These are phyloP conservation scores for Durusdinium trenchii DNA, from an alignment of 73 alveolate species.

Conservation along the genomic window DNA sequence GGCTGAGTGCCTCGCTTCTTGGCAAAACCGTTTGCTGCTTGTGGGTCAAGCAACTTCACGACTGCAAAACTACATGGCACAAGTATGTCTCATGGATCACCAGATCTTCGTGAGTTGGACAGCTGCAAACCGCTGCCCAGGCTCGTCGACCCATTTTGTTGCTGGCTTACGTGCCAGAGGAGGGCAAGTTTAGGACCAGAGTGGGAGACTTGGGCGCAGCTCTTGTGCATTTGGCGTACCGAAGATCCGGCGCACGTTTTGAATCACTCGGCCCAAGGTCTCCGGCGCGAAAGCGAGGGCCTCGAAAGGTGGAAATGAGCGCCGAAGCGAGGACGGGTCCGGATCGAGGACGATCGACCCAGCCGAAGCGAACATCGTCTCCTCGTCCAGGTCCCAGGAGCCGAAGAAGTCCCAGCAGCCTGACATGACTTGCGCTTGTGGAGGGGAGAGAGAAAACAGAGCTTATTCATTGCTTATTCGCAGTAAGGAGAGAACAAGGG, in stretches of 20 bases:
- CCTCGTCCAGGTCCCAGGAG: no score
- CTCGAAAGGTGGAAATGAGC: no score
- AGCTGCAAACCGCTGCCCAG: slow-evolving; percentile 9
- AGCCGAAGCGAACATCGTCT: no score
- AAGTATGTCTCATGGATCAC: neutral
- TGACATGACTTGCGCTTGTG: no score
- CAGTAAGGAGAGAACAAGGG: no score
- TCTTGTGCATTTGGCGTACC: neutral
- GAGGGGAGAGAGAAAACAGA: no score
- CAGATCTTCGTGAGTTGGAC: no score
- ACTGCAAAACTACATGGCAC: neutral
- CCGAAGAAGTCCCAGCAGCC: no score
- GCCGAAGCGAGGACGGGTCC: no score
- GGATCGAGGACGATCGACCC: no score
- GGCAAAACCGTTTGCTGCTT: neutral
- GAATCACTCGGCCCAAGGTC: neutral
- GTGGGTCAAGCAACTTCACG: no score
- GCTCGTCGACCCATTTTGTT: slow-evolving; percentile 67
- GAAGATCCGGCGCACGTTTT: neutral
- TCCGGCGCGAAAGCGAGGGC: slow-evolving; percentile 25
- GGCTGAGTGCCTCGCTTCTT: slow-evolving; percentile 38
- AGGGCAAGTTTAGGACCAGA: slow-evolving; percentile 22
- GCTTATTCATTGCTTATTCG: no score
- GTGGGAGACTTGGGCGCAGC: neutral
- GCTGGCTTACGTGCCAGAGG: slow-evolving; percentile 80